Conservation (phyloP, 2,329 filamentous ascomycete species). For the Gremmenia infestans region DNA sequence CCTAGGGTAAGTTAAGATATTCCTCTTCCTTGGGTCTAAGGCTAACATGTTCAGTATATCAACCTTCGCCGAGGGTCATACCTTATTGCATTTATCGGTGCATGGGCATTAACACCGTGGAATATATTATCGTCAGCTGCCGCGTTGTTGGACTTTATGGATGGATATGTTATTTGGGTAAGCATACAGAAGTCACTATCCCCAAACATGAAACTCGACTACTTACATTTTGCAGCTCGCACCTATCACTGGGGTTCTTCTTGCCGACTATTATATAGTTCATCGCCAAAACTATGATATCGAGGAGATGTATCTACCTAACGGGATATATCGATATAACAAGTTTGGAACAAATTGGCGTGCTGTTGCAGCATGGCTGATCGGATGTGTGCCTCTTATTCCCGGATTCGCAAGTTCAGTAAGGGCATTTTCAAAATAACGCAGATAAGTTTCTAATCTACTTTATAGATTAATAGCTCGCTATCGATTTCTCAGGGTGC, state of each 20-base stretch:
- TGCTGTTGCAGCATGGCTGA: conserved; percentile 7
- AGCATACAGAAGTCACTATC: background rate
- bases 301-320: conserved; percentile 5
- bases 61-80: conserved; percentile 50
- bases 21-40: no score
- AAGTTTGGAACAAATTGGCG: conserved; percentile 10
- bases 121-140: conserved; percentile 34
- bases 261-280: conserved; percentile 12
- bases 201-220: background rate
- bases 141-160: conserved; percentile 24
- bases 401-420: conserved; percentile 3
- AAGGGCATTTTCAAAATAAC: background rate
- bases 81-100: conserved; percentile 37
- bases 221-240: conserved; percentile 19
- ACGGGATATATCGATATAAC: conserved; percentile 12
- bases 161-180: conserved; percentile 27
- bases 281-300: conserved; percentile 4
- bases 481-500: background rate
- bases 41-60: conserved; percentile 44
- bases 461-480: background rate
- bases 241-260: conserved; percentile 20
- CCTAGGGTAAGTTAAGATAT: no score
- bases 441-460: background rate
- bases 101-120: conserved; percentile 39
- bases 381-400: conserved; percentile 7